phyloP scores from a whole-genome alignment of 306 rosid genomes.

The Glycyrrhiza uralensis region DNA sequence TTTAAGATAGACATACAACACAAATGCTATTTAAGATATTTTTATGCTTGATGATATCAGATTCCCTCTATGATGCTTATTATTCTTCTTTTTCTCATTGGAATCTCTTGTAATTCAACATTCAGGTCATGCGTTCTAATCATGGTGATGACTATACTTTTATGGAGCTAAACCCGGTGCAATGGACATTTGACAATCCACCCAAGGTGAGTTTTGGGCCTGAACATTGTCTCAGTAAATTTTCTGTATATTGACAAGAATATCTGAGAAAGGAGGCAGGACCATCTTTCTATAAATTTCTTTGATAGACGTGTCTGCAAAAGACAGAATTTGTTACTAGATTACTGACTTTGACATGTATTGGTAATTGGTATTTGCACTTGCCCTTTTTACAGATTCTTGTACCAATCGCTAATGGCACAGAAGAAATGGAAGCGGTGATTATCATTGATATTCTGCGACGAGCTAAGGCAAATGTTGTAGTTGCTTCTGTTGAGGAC shows the following conservation, averaged over 20 bases:
- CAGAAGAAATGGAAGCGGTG: constrained; percentile 95
- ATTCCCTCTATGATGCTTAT: background rate
- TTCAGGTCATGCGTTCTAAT: constrained; percentile 73
- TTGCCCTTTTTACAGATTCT: constrained; percentile 59
- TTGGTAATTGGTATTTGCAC: constrained; percentile 20
- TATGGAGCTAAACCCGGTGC: constrained; percentile 63
- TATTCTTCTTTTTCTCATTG: background rate
- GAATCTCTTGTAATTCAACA: constrained; percentile 9
- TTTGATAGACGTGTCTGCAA: background rate
- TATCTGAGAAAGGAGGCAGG: background rate
- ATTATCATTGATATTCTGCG: constrained; percentile 76
- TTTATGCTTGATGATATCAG: background rate
- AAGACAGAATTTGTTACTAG: background rate
- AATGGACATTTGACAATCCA: constrained; percentile 63
- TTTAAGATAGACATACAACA: constrained; percentile 7
- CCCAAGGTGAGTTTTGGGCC: constrained; percentile 59
- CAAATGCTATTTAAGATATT: background rate
- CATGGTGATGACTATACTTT: constrained; percentile 64
- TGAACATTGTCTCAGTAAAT: background rate
- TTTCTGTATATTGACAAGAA: background rate
- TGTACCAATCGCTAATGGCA: constrained; percentile 82
- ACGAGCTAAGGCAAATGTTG: constrained; percentile 79
- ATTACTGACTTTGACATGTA: background rate
- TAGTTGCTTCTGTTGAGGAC: constrained; percentile 82
- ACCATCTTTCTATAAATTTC: background rate